These are phyloP conservation scores for Nigrospora osmanthi DNA, from an alignment of 2,329 filamentous ascomycete genomes.

Conservation along the genomic window DNA sequence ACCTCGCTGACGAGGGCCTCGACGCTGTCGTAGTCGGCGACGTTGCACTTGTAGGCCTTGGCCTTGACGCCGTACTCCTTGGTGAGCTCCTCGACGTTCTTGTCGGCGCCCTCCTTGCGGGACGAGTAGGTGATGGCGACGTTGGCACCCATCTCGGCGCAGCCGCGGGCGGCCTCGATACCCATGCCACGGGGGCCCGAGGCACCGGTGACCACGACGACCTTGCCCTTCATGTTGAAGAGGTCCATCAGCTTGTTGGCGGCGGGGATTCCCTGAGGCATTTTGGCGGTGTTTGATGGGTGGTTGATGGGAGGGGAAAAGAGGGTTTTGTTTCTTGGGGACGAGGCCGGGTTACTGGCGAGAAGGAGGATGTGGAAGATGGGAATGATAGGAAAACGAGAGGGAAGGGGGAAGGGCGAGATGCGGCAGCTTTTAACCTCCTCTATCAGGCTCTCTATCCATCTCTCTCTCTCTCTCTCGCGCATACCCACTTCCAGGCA, in stretches of 20 bases:
- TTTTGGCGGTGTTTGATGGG: slow-evolving; percentile 20
- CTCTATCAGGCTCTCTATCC: background rate
- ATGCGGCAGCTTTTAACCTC: background rate
- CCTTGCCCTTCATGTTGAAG: slow-evolving; percentile 66
- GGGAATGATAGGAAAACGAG: background rate
- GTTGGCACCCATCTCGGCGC: slow-evolving; percentile 64
- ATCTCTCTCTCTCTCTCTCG: too few species aligned
- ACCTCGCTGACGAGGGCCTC: slow-evolving; percentile 53
- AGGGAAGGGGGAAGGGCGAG: background rate
- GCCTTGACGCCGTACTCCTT: slow-evolving; percentile 61
- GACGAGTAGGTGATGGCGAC: slow-evolving; percentile 67
- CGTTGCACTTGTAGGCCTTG: slow-evolving; percentile 52
- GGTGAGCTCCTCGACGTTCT: slow-evolving; percentile 57
- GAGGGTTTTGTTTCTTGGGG: background rate
- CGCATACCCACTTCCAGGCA: too few species aligned
- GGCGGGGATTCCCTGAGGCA: slow-evolving; percentile 51
- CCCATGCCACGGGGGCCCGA: slow-evolving; percentile 65
- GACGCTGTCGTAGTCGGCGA: slow-evolving; percentile 43
- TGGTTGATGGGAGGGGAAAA: background rate
- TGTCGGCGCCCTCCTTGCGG: slow-evolving; percentile 58
- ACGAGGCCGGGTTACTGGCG: background rate
- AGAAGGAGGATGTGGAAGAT: background rate
- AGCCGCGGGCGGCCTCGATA: slow-evolving; percentile 59
- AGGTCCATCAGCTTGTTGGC: slow-evolving; percentile 54
- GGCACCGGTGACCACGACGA: slow-evolving; percentile 62